A percentile compares a stretch with the other conserved stretches of the same genome.
phyloP scores from a whole-genome alignment of 2,329 filamentous ascomycete genomes.

The Aspergillus calidoustus region DNA sequence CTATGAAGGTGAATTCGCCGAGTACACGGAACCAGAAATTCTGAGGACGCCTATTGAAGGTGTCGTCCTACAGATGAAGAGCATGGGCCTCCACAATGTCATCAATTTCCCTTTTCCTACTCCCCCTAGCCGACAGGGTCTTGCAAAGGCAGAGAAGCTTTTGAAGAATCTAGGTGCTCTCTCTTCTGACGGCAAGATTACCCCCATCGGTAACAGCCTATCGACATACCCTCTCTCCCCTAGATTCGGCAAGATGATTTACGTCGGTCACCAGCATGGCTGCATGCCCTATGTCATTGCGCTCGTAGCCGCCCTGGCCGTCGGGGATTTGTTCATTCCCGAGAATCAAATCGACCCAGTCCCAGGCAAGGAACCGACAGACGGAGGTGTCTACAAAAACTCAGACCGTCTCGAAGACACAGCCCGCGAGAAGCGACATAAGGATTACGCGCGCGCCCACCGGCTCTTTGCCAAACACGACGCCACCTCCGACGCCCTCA shows the following conservation, averaged over 20 bases:
- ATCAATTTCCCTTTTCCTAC: constrained; percentile 97
- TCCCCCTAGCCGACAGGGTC: constrained; percentile 74
- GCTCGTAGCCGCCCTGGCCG: constrained; percentile 84
- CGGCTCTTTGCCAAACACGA: constrained; percentile 80
- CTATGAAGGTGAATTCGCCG: constrained; percentile 81
- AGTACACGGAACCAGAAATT: constrained; percentile 88
- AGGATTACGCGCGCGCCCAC: constrained; percentile 72
- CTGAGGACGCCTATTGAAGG: constrained; percentile 90
- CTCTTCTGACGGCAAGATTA: constrained; percentile 72
- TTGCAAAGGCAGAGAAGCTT: constrained; percentile 83
- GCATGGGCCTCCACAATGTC: constrained; percentile 88
- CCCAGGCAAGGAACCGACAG: constrained; percentile 48
- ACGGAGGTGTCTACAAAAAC: constrained; percentile 57
- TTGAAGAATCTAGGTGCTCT: constrained; percentile 85
- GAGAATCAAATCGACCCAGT: constrained; percentile 75
- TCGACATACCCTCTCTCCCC: constrained; percentile 89
- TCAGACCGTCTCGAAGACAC: constrained; percentile 74
- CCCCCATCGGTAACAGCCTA: constrained; percentile 77
- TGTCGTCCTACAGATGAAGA: constrained; percentile 90
- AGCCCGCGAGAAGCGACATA: constrained; percentile 67
- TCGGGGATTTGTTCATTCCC: constrained; percentile 83
- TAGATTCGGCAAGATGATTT: constrained; percentile 87
- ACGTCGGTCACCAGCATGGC: constrained; percentile 80
- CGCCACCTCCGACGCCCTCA: constrained; percentile 83
- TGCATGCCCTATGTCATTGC: constrained; percentile 86